Evolutionary conservation across 192 early-diverging fungal genomes (phyloP), one percentile per base, ranked within the genome.

Genomic region (Rhizophagus prolifer): DNA sequence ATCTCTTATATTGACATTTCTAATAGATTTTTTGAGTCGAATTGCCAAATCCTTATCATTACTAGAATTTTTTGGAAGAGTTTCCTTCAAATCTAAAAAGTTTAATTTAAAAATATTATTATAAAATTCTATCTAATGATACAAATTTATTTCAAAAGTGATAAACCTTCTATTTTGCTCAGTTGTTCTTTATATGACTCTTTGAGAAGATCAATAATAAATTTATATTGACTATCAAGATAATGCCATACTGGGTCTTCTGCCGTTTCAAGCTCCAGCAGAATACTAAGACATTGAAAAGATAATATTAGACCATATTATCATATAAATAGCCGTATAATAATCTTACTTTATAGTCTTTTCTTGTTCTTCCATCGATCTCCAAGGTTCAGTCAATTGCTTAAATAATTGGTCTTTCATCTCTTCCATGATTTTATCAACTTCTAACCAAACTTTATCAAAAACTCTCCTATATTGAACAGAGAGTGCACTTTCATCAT

Each of bases 371-470:
- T 96, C 95, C 80, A 96, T 89, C 13, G 92, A 83, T 26, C 86
- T 82, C 87, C 90, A 92, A 13, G 91, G 87, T 73, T 95, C 92
- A 14, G 86, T 88, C 67, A 99, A 81, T 78, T 92, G 88, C 61
- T 86, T 86, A 47, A 93, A 91, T 75, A 99, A 82, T 10, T 91
- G 88, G n/a, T 88, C 86, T 62, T 91, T 84, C 21, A 96, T 79
- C 70, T 87, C 85, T 1, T 86, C 87, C 8, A 97, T 90, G 77
- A 95, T 94, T 38, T 91, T 87, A 61, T 94, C 92, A 10, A 97
- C 95, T 80, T 97, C 96, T 0, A 81, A 84, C 97, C 97, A 99
- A 44, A 99, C 94, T 74, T 94, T 92, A 72, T 96, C 95, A 87
- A 99, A 97, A 19, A 99, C 95, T 67, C 85, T 88, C 61, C 88